A percentile compares a stretch with the other conserved stretches of the same genome.
Evolutionary conservation across 2,329 filamentous ascomycete genomes (phyloP).

Genomic region (Fusarium sp.): DNA sequence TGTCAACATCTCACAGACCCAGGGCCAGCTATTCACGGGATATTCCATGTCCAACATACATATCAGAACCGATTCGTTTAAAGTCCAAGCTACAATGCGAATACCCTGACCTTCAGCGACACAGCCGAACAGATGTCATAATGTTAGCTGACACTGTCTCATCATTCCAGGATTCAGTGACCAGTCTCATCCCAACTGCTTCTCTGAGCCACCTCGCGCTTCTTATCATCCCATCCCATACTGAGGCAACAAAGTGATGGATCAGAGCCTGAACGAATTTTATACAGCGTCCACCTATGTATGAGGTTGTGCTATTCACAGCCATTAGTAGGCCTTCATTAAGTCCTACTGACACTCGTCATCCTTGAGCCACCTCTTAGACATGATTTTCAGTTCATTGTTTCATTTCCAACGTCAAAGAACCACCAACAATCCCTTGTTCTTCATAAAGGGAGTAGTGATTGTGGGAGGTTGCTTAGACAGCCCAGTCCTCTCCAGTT

Average conservation of each 20-base stretch:
- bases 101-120: neutral
- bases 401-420: neutral
- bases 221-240: neutral
- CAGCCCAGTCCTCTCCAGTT: neutral
- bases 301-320: neutral
- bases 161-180: neutral
- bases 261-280: neutral
- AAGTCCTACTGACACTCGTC: neutral
- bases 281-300: too few relatives aligned
- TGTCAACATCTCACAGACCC: neutral
- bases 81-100: neutral
- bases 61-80: neutral
- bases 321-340: neutral
- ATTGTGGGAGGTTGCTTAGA: neutral
- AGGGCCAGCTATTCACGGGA: neutral
- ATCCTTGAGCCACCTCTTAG: neutral
- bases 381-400: neutral
- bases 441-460: neutral
- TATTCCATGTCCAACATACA: accelerated
- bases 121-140: neutral
- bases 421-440: neutral
- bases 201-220: neutral
- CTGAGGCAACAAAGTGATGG: neutral
- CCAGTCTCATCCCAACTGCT: neutral
- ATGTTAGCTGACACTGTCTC: neutral